phyloP scores from a whole-genome alignment of 73 alveolate species.

The Tetrahymena thermophila region DNA sequence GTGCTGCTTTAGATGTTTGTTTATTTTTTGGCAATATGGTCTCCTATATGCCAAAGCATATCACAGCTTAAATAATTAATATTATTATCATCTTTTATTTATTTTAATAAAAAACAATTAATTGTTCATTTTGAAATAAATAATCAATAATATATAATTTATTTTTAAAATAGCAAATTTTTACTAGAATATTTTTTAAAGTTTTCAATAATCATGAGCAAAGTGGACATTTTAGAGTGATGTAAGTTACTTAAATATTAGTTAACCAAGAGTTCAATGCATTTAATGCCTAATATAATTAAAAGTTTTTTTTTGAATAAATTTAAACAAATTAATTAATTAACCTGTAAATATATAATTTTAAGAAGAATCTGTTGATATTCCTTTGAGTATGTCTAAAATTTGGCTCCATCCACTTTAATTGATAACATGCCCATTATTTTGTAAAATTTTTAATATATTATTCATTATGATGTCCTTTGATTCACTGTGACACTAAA shows the following conservation, averaged over 20 bases:
- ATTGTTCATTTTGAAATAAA: no score
- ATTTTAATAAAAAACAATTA: background rate
- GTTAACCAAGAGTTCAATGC: background rate
- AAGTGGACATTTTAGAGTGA: background rate
- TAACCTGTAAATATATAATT: background rate
- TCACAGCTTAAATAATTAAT: background rate
- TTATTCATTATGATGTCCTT: background rate
- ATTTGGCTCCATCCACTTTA: background rate
- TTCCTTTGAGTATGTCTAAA: background rate
- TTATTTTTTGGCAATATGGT: background rate
- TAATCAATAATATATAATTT: no score
- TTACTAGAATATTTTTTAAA: background rate
- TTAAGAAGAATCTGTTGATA: background rate
- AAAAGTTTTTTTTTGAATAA: background rate
- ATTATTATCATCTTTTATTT: background rate
- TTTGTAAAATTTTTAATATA: background rate
- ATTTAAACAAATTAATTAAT: background rate
- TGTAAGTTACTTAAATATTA: background rate
- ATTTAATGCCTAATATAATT: background rate
- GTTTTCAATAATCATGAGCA: background rate
- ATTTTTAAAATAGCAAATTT: no score
- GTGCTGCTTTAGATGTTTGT: background rate
- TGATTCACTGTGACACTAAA: background rate
- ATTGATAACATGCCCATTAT: background rate
- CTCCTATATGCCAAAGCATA: conserved; percentile 2